Percentiles rank a stretch among this genome's conserved stretches.
Evolutionary conservation across 2,329 filamentous ascomycete genomes (phyloP).

Genomic region (Phoma sp.): DNA sequence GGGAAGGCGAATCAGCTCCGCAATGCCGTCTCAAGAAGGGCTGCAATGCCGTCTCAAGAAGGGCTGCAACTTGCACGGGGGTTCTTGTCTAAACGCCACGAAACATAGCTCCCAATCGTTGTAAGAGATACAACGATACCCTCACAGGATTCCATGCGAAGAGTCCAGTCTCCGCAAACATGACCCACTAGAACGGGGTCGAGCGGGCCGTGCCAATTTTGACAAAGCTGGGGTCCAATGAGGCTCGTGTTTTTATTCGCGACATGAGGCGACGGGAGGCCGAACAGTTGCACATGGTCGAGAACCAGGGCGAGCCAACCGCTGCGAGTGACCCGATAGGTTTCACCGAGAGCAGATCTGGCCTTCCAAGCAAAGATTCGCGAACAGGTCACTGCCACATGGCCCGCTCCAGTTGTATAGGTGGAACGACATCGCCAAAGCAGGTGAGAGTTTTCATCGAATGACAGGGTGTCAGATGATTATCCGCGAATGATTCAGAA

Average conservation of each 20-base stretch:
- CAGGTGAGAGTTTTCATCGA: slow-evolving; percentile 8
- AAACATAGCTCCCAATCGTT: background rate
- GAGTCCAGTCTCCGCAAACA: slow-evolving; percentile 9
- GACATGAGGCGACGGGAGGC: background rate
- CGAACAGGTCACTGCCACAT: background rate
- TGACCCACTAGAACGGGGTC: slow-evolving; percentile 15
- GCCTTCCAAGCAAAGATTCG: background rate
- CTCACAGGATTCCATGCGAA: slow-evolving; percentile 4
- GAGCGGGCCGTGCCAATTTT: slow-evolving; percentile 4
- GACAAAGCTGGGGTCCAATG: slow-evolving; percentile 11
- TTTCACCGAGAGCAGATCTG: background rate
- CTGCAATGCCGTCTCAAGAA: slow-evolving; percentile 2
- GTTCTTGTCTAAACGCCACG: background rate
- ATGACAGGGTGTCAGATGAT: slow-evolving; percentile 1
- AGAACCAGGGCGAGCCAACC: background rate
- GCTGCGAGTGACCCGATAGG: background rate
- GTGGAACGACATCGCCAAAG: slow-evolving; percentile 3
- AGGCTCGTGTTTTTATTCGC: background rate
- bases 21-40: background rate
- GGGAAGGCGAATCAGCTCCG: slow-evolving; percentile 2
- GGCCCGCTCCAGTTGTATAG: background rate
- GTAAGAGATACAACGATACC: slow-evolving; percentile 2
- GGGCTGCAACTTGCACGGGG: background rate
- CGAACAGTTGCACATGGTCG: background rate
- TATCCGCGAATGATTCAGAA: slow-evolving; percentile 15